phyloP scores from a whole-genome alignment of 1,284 basidiomycete species.

The Rhodotorula sp. region DNA sequence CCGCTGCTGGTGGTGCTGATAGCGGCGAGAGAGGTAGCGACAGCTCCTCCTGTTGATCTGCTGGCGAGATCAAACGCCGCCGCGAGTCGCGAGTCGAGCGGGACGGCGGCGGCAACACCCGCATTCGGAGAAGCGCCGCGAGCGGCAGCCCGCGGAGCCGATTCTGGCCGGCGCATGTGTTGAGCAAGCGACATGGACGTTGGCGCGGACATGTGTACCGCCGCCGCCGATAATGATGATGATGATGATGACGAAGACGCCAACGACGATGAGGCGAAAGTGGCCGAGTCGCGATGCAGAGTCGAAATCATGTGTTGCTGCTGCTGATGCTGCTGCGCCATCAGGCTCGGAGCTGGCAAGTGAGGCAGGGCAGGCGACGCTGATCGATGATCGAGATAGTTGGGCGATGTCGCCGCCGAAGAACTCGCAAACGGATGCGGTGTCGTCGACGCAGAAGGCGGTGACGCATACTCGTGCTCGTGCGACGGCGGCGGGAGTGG shows the following conservation, averaged over 20 bases:
- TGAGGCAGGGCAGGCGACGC: background rate
- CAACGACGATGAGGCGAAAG: background rate
- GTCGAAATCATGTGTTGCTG: background rate
- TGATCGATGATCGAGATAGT: background rate
- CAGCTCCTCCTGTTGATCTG: background rate
- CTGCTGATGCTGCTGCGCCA: background rate
- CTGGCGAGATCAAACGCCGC: constrained; percentile 1
- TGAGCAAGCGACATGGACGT: background rate
- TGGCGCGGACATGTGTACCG: background rate
- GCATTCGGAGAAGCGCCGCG: background rate
- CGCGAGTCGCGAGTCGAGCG: background rate
- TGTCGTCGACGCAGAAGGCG: background rate
- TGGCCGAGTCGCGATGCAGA: background rate
- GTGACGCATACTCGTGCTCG: too few relatives aligned
- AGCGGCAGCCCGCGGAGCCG: too few relatives aligned
- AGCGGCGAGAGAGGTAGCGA: background rate
- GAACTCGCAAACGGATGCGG: background rate
- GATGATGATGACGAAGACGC: too few relatives aligned
- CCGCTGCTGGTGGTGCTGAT: too few relatives aligned
- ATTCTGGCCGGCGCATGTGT: background rate
- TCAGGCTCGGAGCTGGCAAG: background rate
- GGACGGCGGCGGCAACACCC: background rate
- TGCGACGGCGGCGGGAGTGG: too few relatives aligned
- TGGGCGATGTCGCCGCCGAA: background rate
- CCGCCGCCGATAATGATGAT: too few relatives aligned